These are phyloP conservation scores for Antrodiella citrinella DNA, from an alignment of 768 basidiomycete genomes.

Conservation along the genomic window DNA sequence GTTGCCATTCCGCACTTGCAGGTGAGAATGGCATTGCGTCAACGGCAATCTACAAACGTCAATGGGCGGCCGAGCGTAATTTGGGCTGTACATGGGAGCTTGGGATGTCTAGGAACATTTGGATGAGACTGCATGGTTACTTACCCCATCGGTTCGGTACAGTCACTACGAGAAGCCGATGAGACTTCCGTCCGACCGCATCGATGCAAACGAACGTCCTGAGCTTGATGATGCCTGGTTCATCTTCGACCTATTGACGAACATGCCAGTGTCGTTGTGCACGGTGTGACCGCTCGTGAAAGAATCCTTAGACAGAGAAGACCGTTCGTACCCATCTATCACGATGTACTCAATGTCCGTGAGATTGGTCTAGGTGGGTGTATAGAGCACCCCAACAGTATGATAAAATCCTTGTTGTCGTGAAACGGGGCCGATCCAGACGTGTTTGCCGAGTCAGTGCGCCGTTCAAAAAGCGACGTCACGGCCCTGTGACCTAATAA, in stretches of 20 bases:
- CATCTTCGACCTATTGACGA: background rate
- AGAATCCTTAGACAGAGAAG: too few relatives aligned
- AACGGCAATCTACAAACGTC: too few relatives aligned
- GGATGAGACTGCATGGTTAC: background rate
- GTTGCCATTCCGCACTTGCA: too few relatives aligned
- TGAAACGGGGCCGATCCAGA: background rate
- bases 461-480: background rate
- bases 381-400: background rate
- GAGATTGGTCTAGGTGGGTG: background rate
- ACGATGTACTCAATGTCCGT: background rate
- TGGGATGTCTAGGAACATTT: background rate
- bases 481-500: background rate
- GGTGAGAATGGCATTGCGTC: too few relatives aligned
- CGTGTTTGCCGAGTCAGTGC: background rate
- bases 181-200: background rate
- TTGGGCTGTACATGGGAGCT: background rate
- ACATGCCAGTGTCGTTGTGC: background rate
- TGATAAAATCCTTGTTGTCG: background rate
- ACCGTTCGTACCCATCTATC: background rate
- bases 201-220: background rate
- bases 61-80: too few relatives aligned
- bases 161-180: background rate
- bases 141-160: background rate
- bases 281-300: background rate
- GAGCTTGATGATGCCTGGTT: too few relatives aligned